A percentile compares a stretch with the other conserved stretches of the same genome.
These are phyloP conservation scores for Lepidium didymum DNA, from an alignment of 345 rosid genomes.

Conservation along the genomic window DNA sequence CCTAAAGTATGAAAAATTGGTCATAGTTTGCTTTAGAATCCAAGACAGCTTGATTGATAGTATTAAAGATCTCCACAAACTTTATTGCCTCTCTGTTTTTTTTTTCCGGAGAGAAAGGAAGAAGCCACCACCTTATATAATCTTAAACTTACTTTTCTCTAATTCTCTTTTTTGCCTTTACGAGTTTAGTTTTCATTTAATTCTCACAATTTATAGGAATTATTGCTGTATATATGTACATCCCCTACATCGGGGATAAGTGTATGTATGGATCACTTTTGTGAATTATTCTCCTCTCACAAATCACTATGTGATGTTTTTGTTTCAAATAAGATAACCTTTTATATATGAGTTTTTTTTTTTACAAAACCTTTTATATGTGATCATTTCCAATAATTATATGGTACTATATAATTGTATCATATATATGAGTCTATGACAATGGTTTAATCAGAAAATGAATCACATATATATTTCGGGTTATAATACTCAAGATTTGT, in stretches of 20 bases:
- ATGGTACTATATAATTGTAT: background rate
- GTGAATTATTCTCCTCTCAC: slow-evolving; percentile 9
- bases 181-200: slow-evolving; percentile 3
- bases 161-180: slow-evolving; percentile 18
- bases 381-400: too few relatives aligned
- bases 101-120: slow-evolving; percentile 23
- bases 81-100: slow-evolving; percentile 26
- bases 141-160: slow-evolving; percentile 13
- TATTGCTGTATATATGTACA: slow-evolving; percentile 2
- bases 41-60: slow-evolving; percentile 23
- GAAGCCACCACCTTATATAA: slow-evolving; percentile 23
- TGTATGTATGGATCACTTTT: slow-evolving; percentile 15
- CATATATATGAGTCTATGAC: background rate
- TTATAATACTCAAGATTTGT: background rate
- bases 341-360: too few relatives aligned
- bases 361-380: too few relatives aligned
- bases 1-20: slow-evolving; percentile 8
- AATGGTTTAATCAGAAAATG: background rate
- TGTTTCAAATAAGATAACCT: background rate
- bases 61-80: slow-evolving; percentile 14
- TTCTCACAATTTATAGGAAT: background rate
- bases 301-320: background rate
- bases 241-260: slow-evolving; percentile 2
- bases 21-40: slow-evolving; percentile 21
- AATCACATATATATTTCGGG: background rate